Evolutionary conservation across 768 basidiomycete species (phyloP).

Genomic region (Kwoniella shandongensis): DNA sequence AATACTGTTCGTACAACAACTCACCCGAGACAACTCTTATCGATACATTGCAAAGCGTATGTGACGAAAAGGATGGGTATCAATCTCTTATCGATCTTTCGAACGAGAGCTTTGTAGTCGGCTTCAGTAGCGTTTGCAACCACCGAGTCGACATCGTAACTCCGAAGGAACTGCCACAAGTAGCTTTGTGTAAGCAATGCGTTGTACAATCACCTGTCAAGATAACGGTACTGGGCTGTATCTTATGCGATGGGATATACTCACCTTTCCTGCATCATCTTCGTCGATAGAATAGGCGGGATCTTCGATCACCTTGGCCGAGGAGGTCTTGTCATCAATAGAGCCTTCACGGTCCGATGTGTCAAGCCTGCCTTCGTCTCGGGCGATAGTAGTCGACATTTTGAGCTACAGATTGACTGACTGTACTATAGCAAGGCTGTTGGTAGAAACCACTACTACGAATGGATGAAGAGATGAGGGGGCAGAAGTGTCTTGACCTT

Average conservation of each 20-base stretch:
- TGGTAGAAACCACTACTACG: no score
- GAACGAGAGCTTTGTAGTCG: conserved; percentile 22
- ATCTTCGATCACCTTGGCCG: conserved; percentile 3
- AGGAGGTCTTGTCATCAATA: no score
- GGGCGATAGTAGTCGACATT: no score
- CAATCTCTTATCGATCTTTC: conserved; percentile 11
- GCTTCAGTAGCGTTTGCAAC: not conserved
- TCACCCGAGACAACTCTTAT: conserved; percentile 13
- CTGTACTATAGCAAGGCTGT: no score
- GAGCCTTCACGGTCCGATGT: no score
- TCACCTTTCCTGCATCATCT: conserved; percentile 1
- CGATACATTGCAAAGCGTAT: conserved; percentile 7
- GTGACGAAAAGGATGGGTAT: conserved; percentile 9
- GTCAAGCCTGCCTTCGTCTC: no score
- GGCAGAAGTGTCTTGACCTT: no score
- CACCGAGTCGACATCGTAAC: not conserved
- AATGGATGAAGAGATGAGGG: no score
- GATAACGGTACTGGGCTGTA: not conserved
- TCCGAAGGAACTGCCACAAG: not conserved
- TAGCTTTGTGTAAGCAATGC: not conserved
- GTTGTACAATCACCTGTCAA: no score
- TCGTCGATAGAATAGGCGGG: not conserved
- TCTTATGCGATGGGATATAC: not conserved
- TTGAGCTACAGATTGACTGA: no score
- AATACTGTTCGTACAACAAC: not conserved